Conservation (phyloP, 441 rosid species). For the Euphorbia neoarborescens region DNA sequence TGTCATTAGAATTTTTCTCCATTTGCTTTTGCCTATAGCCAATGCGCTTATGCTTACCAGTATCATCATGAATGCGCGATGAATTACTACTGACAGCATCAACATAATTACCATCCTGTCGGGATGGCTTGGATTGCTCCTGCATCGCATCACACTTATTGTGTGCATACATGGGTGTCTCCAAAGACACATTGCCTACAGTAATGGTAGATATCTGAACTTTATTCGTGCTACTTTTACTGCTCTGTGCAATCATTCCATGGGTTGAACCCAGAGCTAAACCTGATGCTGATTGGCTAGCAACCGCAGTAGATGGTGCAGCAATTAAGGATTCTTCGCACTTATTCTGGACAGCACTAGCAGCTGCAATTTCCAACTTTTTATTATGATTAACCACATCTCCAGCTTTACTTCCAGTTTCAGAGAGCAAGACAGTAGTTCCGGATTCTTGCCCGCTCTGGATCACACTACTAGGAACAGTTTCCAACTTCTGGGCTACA, state of each 20-base stretch:
- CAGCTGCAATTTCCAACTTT: slow-evolving; percentile 35
- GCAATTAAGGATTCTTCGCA: slow-evolving; percentile 27
- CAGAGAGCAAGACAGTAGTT: slow-evolving; percentile 23
- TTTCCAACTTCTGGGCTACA: slow-evolving; percentile 37
- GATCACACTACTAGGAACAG: slow-evolving; percentile 23
- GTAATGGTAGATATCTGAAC: slow-evolving; percentile 30
- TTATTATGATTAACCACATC: slow-evolving; percentile 23
- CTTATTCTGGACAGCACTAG: slow-evolving; percentile 25
- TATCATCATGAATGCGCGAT: slow-evolving; percentile 30
- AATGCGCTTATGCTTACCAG: slow-evolving; percentile 46
- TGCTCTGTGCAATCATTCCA: slow-evolving; percentile 22
- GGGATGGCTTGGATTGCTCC: slow-evolving; percentile 24
- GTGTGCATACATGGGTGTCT: slow-evolving; percentile 26
- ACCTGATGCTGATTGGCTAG: slow-evolving; percentile 25
- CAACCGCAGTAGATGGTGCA: slow-evolving; percentile 25
- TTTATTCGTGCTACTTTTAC: slow-evolving; percentile 21
- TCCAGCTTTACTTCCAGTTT: slow-evolving; percentile 20
- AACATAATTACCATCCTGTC: slow-evolving; percentile 28
- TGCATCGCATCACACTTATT: slow-evolving; percentile 22
- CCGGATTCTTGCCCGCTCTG: slow-evolving; percentile 31
- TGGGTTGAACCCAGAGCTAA: slow-evolving; percentile 21
- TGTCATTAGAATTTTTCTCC: slow-evolving; percentile 43
- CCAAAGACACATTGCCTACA: slow-evolving; percentile 26
- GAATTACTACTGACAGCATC: slow-evolving; percentile 27
- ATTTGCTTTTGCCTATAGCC: slow-evolving; percentile 51